Conservation (phyloP, 176 grass and related monocot genomes). For the Carex myosuroides region DNA sequence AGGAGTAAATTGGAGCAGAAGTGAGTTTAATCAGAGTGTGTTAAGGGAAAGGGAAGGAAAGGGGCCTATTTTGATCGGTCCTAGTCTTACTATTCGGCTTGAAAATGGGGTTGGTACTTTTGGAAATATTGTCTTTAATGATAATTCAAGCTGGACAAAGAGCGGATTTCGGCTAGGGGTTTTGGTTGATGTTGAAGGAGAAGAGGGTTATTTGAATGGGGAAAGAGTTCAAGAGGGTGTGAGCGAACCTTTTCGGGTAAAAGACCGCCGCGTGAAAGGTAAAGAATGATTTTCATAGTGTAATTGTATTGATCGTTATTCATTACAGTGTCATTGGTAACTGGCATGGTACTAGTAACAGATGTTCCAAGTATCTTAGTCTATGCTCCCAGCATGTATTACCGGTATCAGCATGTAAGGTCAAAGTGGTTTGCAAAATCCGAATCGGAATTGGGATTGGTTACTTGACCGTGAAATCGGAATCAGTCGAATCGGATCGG, state of each 20-base stretch:
- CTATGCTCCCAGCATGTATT: neutral
- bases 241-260: neutral
- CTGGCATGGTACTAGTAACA: neutral
- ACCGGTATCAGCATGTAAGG: too few species aligned
- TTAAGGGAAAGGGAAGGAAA: neutral
- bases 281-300: neutral
- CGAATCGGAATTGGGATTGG: too few species aligned
- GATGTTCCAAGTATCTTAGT: neutral
- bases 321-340: neutral
- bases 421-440: too few species aligned
- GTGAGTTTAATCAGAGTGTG: neutral
- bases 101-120: neutral
- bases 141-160: slow-evolving; percentile 1
- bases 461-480: too few species aligned
- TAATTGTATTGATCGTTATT: neutral
- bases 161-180: neutral
- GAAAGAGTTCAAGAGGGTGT: neutral
- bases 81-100: neutral
- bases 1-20: neutral
- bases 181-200: neutral
- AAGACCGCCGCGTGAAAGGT: neutral
- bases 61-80: neutral
- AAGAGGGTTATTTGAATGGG: neutral
- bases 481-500: too few species aligned
- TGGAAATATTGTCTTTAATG: neutral